A percentile compares a stretch with the other conserved stretches of the same genome.
Conservation (phyloP, 768 basidiomycete genomes). For the Tulasnella sp. region DNA sequence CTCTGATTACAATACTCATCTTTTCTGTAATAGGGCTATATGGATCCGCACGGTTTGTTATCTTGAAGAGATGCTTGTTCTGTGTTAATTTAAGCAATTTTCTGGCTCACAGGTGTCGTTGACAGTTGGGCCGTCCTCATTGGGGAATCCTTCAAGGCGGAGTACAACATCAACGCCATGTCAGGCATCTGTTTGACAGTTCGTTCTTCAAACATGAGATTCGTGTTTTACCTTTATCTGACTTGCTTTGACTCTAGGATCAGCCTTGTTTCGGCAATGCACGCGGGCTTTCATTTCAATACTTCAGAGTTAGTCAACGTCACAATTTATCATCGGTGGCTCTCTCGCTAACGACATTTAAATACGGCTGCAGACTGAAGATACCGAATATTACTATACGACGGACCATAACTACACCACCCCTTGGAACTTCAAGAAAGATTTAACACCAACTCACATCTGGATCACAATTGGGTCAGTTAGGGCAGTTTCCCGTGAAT, state of each 20-base stretch:
- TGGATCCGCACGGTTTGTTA: conserved; percentile 32
- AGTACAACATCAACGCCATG: conserved; percentile 42
- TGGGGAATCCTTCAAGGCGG: conserved; percentile 41
- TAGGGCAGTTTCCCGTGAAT: neutral
- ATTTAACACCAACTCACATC: conserved; percentile 42
- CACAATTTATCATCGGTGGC: too few relatives aligned
- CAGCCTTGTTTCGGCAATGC: conserved; percentile 22
- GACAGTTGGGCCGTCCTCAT: conserved; percentile 50
- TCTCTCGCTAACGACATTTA: too few relatives aligned
- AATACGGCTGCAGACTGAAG: conserved; percentile 47
- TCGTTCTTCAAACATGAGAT: conserved; percentile 6
- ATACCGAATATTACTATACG: conserved; percentile 44
- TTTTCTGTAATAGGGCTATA: conserved; percentile 47
- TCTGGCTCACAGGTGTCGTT: conserved; percentile 33
- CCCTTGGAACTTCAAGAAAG: conserved; percentile 43
- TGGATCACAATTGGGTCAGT: conserved; percentile 47
- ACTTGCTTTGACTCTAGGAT: conserved; percentile 4
- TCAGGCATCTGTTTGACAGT: conserved; percentile 44
- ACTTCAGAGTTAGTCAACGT: conserved; percentile 35
- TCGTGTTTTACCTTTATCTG: neutral
- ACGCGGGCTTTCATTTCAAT: conserved; percentile 33
- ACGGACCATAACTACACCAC: conserved; percentile 51
- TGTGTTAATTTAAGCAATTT: too few relatives aligned
- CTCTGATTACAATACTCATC: neutral
- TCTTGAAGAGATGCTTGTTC: too few relatives aligned